Conservation (phyloP, 2,329 filamentous ascomycete genomes). For the Colletotrichum tofieldiae region DNA sequence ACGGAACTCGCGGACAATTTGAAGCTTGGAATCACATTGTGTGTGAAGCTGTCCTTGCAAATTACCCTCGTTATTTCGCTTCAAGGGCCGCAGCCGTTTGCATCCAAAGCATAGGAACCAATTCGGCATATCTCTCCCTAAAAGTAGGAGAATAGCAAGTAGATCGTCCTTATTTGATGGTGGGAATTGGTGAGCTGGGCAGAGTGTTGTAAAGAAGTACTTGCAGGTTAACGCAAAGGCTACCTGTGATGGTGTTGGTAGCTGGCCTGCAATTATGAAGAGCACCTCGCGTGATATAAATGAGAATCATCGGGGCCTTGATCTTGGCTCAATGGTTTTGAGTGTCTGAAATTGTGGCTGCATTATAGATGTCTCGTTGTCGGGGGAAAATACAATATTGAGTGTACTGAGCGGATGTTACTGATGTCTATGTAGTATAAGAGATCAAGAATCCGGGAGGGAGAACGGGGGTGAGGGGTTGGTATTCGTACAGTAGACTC, state of each 20-base stretch:
- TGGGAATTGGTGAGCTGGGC: not conserved
- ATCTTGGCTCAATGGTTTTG: not conserved
- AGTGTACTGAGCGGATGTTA: not conserved
- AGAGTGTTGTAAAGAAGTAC: not conserved
- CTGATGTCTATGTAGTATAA: not conserved
- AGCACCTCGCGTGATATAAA: slow-evolving; percentile 10
- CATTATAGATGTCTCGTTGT: not conserved
- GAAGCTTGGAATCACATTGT: not conserved
- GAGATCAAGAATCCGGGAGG: not conserved
- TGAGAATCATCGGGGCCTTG: not conserved
- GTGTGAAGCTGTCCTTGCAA: slow-evolving; percentile 13
- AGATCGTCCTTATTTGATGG: not conserved
- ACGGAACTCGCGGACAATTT: not conserved
- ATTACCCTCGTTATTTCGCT: not conserved
- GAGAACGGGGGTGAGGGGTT: not conserved
- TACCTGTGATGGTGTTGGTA: not conserved
- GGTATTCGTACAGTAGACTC: not conserved
- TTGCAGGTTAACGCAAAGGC: slow-evolving; percentile 1
- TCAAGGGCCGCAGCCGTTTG: not conserved
- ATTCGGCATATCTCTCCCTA: not conserved
- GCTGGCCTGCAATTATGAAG: slow-evolving; percentile 1
- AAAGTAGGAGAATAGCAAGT: not conserved
- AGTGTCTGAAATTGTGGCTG: not conserved
- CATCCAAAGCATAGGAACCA: slow-evolving; percentile 16
- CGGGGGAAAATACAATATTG: not conserved